Base-by-base conservation (phyloP, 164 flowering plant genomes). In the Nelumbo lutea region DNA sequence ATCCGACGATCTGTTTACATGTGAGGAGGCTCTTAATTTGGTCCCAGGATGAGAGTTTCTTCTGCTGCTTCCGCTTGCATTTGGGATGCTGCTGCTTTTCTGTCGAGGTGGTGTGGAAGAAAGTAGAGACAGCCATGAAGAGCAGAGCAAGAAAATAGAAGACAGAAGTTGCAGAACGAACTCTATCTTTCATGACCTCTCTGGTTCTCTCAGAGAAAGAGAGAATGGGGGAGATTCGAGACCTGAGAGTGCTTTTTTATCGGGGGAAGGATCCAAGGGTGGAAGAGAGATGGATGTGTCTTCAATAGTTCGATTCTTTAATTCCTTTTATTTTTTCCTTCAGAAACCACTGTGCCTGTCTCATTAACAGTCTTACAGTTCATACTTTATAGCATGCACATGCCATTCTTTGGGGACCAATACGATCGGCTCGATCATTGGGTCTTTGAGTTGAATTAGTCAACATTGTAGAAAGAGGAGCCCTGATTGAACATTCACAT, bases 21-120 rank as follows among this genome's bases (percentile, higher is more conserved):
- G 87, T 83, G 57, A 94, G 80, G 0, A 94, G 75, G 84, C 80
- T 90, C 85, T 91, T 94, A 86, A 94, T 74, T 67, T 90, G 96
- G 77, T 89, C 90, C 98, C 98, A 93, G 70, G 98, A 89, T 39
- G 98, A 90, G 3, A 80, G 73, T 41, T 75, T 74, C 40, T 78
- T 73, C 72, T 76, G 59, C 46, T 74, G 60, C 72, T 73, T 80
- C 38, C 43, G 62, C 66, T 77, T 83, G 56, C 73, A 77, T 71
- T 71, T 85, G 41, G 80, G 67, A 5, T 64, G 69, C 3, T 72
- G 73, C 64, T 66, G 76, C 47, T 76, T 68, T 63, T 68, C 1
- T 8, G 68, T 60, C 11, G 81, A 59, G 11, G 71, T 73, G 42
- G 81, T 79, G 13, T 86, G 83, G 45, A 72, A 45, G 76, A 83